These are phyloP conservation scores for Chalciporus sp. DNA, from an alignment of 1,284 basidiomycete species.

Conservation along the genomic window DNA sequence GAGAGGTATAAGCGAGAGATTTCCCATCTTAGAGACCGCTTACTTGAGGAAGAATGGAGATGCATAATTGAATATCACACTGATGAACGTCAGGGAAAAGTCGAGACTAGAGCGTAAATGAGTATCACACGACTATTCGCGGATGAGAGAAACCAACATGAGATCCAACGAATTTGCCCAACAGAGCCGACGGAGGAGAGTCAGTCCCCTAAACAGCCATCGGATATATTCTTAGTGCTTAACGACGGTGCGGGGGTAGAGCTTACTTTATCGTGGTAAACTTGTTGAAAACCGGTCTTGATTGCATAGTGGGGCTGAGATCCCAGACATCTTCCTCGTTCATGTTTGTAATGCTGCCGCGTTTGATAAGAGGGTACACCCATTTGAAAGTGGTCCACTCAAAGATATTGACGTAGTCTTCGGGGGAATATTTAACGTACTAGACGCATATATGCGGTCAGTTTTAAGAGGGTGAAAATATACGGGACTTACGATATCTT, in stretches of 20 bases:
- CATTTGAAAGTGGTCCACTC: slow-evolving; percentile 74
- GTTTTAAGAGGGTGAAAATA: background rate
- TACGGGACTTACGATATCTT: slow-evolving; percentile 41
- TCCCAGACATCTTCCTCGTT: slow-evolving; percentile 61
- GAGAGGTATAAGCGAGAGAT: background rate
- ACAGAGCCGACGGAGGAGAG: slow-evolving; percentile 65
- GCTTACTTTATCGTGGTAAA: slow-evolving; percentile 41
- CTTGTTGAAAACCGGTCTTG: slow-evolving; percentile 52
- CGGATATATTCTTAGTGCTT: background rate
- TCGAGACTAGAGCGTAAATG: slow-evolving; percentile 50
- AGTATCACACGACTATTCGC: background rate
- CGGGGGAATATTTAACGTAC: slow-evolving; percentile 50
- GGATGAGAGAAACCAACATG: slow-evolving; percentile 38
- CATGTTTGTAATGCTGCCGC: slow-evolving; percentile 53
- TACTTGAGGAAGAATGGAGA: slow-evolving; percentile 52
- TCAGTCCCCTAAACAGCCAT: slow-evolving; percentile 38
- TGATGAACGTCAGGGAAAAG: slow-evolving; percentile 57
- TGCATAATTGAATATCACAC: slow-evolving; percentile 59
- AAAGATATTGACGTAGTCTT: slow-evolving; percentile 66
- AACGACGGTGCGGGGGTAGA: slow-evolving; percentile 20
- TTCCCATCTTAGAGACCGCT: background rate
- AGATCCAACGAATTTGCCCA: slow-evolving; percentile 76
- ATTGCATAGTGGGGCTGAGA: slow-evolving; percentile 56
- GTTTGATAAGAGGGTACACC: slow-evolving; percentile 58
- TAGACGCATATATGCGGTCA: slow-evolving; percentile 20